These are phyloP conservation scores for Naganishia liquefaciens DNA, from an alignment of 1,284 basidiomycete species.

Conservation along the genomic window DNA sequence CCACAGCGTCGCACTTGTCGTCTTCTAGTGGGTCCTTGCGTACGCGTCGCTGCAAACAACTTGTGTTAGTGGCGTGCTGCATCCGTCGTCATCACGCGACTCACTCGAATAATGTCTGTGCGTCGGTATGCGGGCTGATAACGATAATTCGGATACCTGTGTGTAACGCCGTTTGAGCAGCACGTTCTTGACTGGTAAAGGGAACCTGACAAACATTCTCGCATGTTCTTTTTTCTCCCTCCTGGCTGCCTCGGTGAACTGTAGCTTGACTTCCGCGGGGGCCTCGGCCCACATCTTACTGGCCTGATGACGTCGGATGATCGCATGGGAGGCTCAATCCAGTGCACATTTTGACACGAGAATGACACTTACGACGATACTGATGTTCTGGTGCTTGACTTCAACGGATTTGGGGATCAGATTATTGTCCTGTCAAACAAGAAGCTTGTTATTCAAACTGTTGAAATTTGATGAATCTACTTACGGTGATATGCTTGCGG, in stretches of 20 bases:
- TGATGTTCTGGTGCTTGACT: constrained; percentile 52
- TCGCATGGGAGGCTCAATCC: not conserved
- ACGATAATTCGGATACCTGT: constrained; percentile 49
- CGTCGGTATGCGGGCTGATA: constrained; percentile 51
- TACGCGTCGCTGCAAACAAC: constrained; percentile 39
- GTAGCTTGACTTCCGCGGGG: constrained; percentile 44
- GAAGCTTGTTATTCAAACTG: not conserved
- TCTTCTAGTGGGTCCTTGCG: constrained; percentile 50
- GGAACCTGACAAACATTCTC: constrained; percentile 35
- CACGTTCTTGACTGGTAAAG: not conserved
- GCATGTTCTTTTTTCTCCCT: constrained; percentile 51
- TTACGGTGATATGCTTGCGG: constrained; percentile 49
- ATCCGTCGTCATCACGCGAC: not conserved
- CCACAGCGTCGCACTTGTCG: constrained; percentile 51
- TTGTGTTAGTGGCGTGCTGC: not conserved
- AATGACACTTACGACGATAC: constrained; percentile 44
- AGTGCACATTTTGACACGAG: not conserved
- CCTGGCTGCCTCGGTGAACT: constrained; percentile 47
- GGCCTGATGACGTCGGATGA: constrained; percentile 36
- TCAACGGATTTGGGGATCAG: constrained; percentile 50
- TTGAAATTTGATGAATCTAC: not conserved
- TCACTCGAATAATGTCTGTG: constrained; percentile 47
- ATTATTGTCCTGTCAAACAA: constrained; percentile 40
- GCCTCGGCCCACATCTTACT: constrained; percentile 53
- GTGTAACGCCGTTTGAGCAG: not conserved